phyloP scores from a whole-genome alignment of 1,284 basidiomycete species.

The Ustilago curta region DNA sequence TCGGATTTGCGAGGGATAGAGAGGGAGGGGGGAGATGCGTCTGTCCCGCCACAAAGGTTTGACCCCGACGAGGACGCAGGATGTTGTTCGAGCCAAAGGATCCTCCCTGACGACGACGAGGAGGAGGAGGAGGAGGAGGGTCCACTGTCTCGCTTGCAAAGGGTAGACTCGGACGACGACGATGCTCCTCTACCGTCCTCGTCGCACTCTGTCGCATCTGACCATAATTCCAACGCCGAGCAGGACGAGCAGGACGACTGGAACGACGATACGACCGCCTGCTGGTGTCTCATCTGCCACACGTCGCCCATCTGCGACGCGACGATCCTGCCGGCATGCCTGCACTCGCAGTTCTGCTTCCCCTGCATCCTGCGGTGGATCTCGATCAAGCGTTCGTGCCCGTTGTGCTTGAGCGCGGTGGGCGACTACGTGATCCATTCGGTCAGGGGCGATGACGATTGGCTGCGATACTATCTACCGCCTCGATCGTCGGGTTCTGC shows the following conservation, averaged over 20 bases:
- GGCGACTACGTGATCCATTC: conserved; percentile 61
- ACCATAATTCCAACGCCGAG: background rate
- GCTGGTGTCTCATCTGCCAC: conserved; percentile 67
- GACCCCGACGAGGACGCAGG: too few relatives aligned
- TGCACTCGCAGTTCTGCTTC: conserved; percentile 69
- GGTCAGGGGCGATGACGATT: conserved; percentile 65
- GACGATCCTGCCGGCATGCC: conserved; percentile 61
- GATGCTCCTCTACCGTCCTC: too few relatives aligned
- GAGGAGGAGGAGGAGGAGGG: too few relatives aligned
- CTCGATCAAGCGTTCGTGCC: conserved; percentile 63
- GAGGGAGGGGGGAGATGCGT: too few relatives aligned
- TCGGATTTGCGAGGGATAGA: too few relatives aligned
- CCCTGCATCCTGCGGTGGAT: conserved; percentile 66
- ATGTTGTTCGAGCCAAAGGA: too few relatives aligned
- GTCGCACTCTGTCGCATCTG: too few relatives aligned
- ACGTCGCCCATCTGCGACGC: conserved; percentile 57
- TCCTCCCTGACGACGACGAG: too few relatives aligned
- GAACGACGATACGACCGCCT: conserved; percentile 36
- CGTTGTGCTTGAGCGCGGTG: conserved; percentile 61
- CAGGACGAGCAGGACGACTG: background rate
- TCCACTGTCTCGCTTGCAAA: too few relatives aligned
- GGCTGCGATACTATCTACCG: conserved; percentile 56
- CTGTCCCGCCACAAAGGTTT: too few relatives aligned
- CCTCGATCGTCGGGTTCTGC: background rate
- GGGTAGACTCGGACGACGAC: too few relatives aligned